A percentile compares a stretch with the other conserved stretches of the same genome.
Conservation (phyloP, 2,329 filamentous ascomycete species). For the Pseudopithomyces maydicus region DNA sequence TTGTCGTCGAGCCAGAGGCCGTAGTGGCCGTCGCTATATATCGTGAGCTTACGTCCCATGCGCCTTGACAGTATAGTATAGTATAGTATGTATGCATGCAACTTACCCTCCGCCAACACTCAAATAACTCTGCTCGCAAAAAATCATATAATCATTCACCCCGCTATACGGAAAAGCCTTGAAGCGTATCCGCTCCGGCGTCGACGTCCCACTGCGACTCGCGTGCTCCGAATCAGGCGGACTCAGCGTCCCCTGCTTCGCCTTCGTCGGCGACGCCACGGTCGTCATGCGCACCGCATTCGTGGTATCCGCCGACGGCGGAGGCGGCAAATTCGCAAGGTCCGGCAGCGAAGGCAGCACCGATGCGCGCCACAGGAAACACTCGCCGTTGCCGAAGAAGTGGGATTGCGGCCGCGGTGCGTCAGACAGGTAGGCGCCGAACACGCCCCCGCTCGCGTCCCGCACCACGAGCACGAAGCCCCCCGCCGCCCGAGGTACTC, state of each 20-base stretch:
- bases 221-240: conserved; percentile 34
- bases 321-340: conserved; percentile 66
- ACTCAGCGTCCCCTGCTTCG: conserved; percentile 27
- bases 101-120: conserved; percentile 79
- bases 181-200: conserved; percentile 82
- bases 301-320: conserved; percentile 70
- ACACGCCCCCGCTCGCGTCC: conserved; percentile 78
- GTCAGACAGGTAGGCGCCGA: conserved; percentile 94
- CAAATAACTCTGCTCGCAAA: conserved; percentile 84
- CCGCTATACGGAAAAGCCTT: conserved; percentile 97
- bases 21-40: conserved; percentile 74
- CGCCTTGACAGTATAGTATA: not conserved
- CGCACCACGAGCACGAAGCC: conserved; percentile 89
- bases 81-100: too few species aligned
- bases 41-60: conserved; percentile 7
- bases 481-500: conserved; percentile 68
- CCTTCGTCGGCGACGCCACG: conserved; percentile 37
- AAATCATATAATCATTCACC: conserved; percentile 94
- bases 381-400: conserved; percentile 96
- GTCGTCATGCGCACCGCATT: conserved; percentile 67
- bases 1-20: conserved; percentile 91
- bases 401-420: conserved; percentile 78
- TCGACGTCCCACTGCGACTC: conserved; percentile 56
- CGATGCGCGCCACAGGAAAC: conserved; percentile 85
- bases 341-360: conserved; percentile 61